Percentiles rank a stretch among this genome's conserved stretches.
Conservation (phyloP, 768 basidiomycete genomes). For the Strobilomyces dryophilus region DNA sequence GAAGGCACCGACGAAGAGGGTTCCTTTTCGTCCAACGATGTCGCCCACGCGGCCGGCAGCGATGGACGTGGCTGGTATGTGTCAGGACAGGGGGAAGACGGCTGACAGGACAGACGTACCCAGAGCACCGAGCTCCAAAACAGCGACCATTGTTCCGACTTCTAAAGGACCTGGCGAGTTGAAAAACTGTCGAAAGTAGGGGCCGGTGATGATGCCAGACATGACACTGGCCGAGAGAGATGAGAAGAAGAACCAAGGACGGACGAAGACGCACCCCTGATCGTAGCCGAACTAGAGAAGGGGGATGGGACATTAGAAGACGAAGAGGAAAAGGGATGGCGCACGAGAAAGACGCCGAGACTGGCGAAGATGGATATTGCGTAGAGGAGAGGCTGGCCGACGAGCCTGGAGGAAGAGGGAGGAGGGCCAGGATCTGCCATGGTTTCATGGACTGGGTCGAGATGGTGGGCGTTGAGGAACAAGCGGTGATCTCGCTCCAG, state of each 20-base stretch:
- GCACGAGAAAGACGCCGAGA: conserved; percentile 79
- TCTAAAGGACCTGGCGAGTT: conserved; percentile 67
- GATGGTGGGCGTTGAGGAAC: conserved; percentile 14
- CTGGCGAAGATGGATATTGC: conserved; percentile 78
- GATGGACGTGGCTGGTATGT: conserved; percentile 70
- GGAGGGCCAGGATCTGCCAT: conserved; percentile 42
- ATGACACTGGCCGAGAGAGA: conserved; percentile 54
- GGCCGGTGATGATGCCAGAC: conserved; percentile 88
- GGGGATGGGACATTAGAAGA: background rate
- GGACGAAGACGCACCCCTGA: conserved; percentile 56
- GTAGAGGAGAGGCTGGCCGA: conserved; percentile 76
- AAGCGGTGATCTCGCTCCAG: background rate
- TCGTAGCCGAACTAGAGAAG: conserved; percentile 72
- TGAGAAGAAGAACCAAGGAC: conserved; percentile 7
- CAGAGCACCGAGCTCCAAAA: conserved; percentile 89
- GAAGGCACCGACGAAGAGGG: conserved; percentile 76
- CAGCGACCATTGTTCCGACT: conserved; percentile 94
- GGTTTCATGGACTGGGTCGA: conserved; percentile 41
- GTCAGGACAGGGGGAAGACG: background rate
- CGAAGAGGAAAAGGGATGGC: conserved; percentile 25
- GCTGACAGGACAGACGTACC: conserved; percentile 41
- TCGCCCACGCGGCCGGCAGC: conserved; percentile 89
- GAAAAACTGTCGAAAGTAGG: conserved; percentile 80
- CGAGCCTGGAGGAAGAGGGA: conserved; percentile 48
- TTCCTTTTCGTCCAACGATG: conserved; percentile 77